phyloP scores from a whole-genome alignment of 352 stramenopile species.

The Phytophthora sansomeana region DNA sequence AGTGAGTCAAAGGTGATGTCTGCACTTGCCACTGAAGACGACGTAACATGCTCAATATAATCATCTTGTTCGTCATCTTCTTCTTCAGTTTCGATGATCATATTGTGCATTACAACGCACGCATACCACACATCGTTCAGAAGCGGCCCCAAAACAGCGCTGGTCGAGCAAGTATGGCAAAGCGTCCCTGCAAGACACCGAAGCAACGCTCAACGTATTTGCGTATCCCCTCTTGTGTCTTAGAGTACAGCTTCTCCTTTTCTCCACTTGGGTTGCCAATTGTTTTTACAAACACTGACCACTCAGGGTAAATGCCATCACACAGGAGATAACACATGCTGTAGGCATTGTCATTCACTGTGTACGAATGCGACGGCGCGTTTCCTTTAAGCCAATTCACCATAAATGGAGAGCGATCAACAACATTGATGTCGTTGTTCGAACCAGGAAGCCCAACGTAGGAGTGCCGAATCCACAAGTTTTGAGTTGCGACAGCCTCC shows the following conservation, averaged over 20 bases:
- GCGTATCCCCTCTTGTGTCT: conserved; percentile 26
- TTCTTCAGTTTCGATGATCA: background rate
- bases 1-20: background rate
- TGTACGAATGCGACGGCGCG: conserved; percentile 2
- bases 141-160: background rate
- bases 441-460: conserved; percentile 26
- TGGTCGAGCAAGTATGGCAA: background rate
- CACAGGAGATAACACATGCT: conserved; percentile 31
- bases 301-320: conserved; percentile 36
- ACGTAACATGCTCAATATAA: background rate
- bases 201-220: conserved; percentile 37
- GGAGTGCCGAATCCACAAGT: conserved; percentile 40
- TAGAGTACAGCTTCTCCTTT: conserved; percentile 21
- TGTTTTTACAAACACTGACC: conserved; percentile 34
- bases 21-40: background rate
- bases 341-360: conserved; percentile 19
- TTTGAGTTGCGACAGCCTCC: conserved; percentile 27
- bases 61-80: background rate
- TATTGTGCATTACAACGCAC: background rate
- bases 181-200: background rate
- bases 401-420: conserved; percentile 34
- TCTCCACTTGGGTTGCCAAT: conserved; percentile 12
- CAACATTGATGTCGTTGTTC: conserved; percentile 46
- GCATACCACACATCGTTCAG: background rate
- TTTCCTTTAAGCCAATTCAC: conserved; percentile 19